Evolutionary conservation across 2,329 filamentous ascomycete species (phyloP).

Genomic region (Trichoderma harzianum): DNA sequence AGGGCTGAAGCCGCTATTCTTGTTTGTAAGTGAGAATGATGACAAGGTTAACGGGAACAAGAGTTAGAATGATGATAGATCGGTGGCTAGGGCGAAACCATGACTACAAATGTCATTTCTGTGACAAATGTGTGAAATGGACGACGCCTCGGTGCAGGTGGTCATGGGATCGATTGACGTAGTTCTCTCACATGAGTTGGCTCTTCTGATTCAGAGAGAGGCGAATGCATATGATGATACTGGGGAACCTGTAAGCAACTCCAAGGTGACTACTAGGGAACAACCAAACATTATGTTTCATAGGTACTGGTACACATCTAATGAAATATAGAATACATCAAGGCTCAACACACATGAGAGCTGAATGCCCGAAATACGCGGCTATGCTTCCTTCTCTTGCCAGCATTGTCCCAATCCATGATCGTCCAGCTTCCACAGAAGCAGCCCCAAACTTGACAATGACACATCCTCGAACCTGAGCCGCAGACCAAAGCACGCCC

Average conservation of each 20-base stretch:
- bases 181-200: not conserved
- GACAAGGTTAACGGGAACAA: not conserved
- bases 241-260: not conserved
- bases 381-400: constrained; percentile 69
- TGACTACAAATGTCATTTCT: not conserved
- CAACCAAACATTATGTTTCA: not conserved
- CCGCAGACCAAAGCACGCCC: constrained; percentile 76
- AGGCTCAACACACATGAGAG: constrained; percentile 69
- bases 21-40: not conserved
- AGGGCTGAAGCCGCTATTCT: not conserved
- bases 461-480: constrained; percentile 75
- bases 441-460: constrained; percentile 87
- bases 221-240: not conserved
- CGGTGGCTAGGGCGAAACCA: not conserved
- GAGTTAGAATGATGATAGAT: not conserved
- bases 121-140: not conserved
- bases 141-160: not conserved
- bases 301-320: not conserved
- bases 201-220: not conserved
- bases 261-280: not conserved
- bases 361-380: constrained; percentile 72
- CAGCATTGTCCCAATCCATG: constrained; percentile 77
- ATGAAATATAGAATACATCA: not conserved
- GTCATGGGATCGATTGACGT: not conserved
- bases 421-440: constrained; percentile 74